Conservation (phyloP, 345 rosid species). For the Linum trigynum region DNA sequence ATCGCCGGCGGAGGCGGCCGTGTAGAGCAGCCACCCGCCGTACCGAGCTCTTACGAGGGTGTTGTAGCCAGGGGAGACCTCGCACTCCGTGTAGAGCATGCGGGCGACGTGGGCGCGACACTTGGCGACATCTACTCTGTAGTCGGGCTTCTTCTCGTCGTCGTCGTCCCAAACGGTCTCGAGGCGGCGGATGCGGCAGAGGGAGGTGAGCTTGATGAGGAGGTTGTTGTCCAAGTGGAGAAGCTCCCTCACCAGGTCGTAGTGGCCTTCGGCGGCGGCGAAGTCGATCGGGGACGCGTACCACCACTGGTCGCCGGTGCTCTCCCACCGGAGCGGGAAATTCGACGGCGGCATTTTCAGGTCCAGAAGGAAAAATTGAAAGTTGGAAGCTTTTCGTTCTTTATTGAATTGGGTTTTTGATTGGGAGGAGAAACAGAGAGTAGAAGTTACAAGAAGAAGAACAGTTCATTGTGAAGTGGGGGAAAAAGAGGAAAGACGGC, state of each 20-base stretch:
- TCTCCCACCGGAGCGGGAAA: constrained; percentile 97
- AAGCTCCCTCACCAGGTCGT: constrained; percentile 74
- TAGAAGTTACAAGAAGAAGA: constrained; percentile 3
- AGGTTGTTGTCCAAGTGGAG: constrained; percentile 86
- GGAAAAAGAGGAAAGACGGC: not conserved
- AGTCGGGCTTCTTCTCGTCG: constrained; percentile 17
- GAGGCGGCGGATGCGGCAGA: constrained; percentile 90
- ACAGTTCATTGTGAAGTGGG: constrained; percentile 3
- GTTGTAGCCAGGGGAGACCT: constrained; percentile 42
- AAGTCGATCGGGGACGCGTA: constrained; percentile 90
- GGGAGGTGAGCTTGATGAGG: constrained; percentile 93
- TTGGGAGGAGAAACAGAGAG: not conserved
- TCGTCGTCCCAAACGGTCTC: constrained; percentile 96
- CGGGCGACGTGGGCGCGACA: constrained; percentile 65
- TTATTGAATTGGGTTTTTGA: constrained; percentile 8
- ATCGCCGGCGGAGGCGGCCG: constrained; percentile 94
- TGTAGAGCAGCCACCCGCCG: constrained; percentile 94
- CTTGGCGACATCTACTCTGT: constrained; percentile 41
- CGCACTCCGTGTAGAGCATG: constrained; percentile 50
- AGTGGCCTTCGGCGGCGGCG: constrained; percentile 92
- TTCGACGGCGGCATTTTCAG: constrained; percentile 52
- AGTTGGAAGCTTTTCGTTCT: not conserved
- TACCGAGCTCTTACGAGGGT: constrained; percentile 78
- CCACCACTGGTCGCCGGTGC: constrained; percentile 99
- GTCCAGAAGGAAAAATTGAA: not conserved